Evolutionary conservation across 2,329 filamentous ascomycete genomes (phyloP).

Genomic region (Aspergillus tubingensis): DNA sequence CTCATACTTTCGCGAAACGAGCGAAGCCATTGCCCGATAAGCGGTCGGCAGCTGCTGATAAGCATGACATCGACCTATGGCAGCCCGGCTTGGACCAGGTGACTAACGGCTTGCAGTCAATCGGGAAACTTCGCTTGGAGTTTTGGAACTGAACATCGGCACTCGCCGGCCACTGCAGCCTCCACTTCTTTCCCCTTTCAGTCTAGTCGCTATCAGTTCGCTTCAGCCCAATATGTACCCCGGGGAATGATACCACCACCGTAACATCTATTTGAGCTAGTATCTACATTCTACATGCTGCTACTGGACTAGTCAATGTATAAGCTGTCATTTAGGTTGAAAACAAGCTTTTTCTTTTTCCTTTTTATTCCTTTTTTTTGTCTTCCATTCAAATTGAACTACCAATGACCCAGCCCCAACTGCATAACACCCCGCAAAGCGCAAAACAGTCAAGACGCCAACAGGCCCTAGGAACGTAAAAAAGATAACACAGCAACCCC

Average conservation of each 20-base stretch:
- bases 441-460: constrained; percentile 1
- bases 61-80: neutral
- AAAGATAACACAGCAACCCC: neutral
- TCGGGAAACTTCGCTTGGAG: neutral
- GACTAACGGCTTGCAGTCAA: constrained; percentile 11
- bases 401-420: neutral
- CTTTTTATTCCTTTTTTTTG: too few species aligned
- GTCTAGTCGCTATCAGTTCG: neutral
- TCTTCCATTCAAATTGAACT: neutral
- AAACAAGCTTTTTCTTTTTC: neutral
- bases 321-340: neutral
- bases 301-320: too few species aligned
- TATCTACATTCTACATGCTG: too few species aligned
- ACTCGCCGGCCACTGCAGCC: neutral
- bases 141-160: neutral
- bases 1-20: neutral
- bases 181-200: neutral
- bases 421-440: constrained; percentile 3
- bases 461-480: neutral
- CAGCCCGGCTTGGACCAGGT: neutral
- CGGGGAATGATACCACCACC: too few species aligned
- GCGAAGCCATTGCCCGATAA: neutral
- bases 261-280: neutral
- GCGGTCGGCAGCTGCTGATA: constrained; percentile 4
- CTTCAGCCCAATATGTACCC: too few species aligned